Base-by-base conservation (phyloP, 1,284 basidiomycete species). In the Waitea zeae region DNA sequence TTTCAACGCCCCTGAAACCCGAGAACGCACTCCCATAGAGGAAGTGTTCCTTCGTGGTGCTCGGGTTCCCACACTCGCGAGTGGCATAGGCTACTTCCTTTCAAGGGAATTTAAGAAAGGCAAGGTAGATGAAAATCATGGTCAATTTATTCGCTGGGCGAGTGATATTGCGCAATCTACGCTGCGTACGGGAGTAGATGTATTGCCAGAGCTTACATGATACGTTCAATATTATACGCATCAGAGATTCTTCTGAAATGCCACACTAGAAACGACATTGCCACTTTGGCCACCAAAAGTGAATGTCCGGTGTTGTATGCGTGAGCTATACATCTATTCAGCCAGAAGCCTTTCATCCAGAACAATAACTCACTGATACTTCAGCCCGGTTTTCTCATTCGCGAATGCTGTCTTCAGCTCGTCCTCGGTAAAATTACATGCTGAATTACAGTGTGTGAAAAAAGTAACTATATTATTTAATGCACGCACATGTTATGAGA, bases 391-490 rank as follows among this genome's bases (percentile, higher is more conserved):
- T 7, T 57, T 62, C 6, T 51, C 44, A 2, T 52, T 59, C 3
- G 52, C 55, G 46, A 90, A 88, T 31, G 52, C 63, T 1, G 56
- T 46, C 40, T 61, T 68, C 26, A 93, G 53, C 48, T 93, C 89
- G 0, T 75, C 67, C 44, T 86, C 74, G 0, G 88, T 93, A 49
- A 89, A 93, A 49, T 93, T 93, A 50, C 88, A 92, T 5, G 81
- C 77, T 82, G 39, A 4, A 31, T 33, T 20, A 14, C 17, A 36
- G 14, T 11, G 14, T 37, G 14, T n/a, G 11, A 34, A n/a, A n/a
- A n/a, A n/a, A n/a, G n/a, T n/a, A n/a, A n/a, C n/a, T n/a, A n/a
- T n/a, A n/a, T n/a, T n/a, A n/a, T n/a, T n/a, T n/a, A n/a, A n/a
- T n/a, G n/a, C n/a, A 45, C 66, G 47, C 45, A 83, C 83, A 88